These are phyloP conservation scores for Spiromastix sp. DNA, from an alignment of 2,329 filamentous ascomycete genomes.

Conservation along the genomic window DNA sequence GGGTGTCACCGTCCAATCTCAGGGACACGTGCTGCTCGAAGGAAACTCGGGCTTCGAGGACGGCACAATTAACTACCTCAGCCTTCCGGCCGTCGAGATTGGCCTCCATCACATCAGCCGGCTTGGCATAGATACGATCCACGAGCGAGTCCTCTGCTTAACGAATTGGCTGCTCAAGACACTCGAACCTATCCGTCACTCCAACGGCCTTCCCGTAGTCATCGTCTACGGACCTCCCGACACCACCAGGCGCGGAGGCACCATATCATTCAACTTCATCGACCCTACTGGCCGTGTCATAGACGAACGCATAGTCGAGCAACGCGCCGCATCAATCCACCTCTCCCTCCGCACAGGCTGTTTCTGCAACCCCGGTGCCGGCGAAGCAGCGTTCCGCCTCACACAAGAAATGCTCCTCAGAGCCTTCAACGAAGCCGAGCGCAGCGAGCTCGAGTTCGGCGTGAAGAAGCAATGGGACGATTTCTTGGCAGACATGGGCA, in stretches of 20 bases:
- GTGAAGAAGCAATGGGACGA: conserved; percentile 12
- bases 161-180: conserved; percentile 39
- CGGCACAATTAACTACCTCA: conserved; percentile 56
- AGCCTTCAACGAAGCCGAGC: conserved; percentile 5
- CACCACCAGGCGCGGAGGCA: conserved; percentile 44
- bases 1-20: conserved; percentile 7
- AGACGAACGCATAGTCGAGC: conserved; percentile 50
- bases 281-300: conserved; percentile 43
- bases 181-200: conserved; percentile 41
- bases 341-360: conserved; percentile 54
- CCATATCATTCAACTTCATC: conserved; percentile 54
- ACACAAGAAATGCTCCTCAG: conserved; percentile 15
- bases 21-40: conserved; percentile 6
- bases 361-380: conserved; percentile 43
- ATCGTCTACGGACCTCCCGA: conserved; percentile 46
- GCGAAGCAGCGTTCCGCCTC: conserved; percentile 30
- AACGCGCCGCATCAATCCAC: conserved; percentile 41
- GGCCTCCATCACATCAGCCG: conserved; percentile 35
- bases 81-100: conserved; percentile 50
- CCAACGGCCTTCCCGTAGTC: conserved; percentile 42
- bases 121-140: conserved; percentile 48
- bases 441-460: conserved; percentile 7
- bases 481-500: conserved; percentile 12
- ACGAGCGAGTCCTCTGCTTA: conserved; percentile 47
- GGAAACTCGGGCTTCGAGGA: conserved; percentile 54